Percentiles rank a stretch among this genome's conserved stretches.
phyloP scores from a whole-genome alignment of 345 rosid genomes.

The Eucalyptus pauciflora region DNA sequence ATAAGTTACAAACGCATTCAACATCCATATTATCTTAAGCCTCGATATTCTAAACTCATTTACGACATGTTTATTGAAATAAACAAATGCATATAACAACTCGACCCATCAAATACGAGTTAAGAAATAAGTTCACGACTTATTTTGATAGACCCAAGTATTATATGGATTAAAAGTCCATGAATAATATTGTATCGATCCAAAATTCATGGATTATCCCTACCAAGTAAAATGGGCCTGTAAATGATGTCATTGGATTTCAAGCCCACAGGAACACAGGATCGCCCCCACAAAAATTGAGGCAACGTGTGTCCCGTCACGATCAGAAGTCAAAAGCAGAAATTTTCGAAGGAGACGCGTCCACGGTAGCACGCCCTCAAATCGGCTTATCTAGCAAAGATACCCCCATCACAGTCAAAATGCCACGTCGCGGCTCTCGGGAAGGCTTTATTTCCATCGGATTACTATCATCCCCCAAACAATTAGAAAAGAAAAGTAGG shows the following conservation, averaged over 20 bases:
- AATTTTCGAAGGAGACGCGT: neutral
- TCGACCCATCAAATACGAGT: too few species aligned
- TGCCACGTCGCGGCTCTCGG: neutral
- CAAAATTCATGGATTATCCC: too few species aligned
- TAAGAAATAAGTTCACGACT: neutral
- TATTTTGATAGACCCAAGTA: neutral
- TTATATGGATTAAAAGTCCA: neutral
- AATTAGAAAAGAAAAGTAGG: neutral
- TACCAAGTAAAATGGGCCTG: neutral
- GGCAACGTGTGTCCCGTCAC: neutral
- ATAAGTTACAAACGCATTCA: accelerated
- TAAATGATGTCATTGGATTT: neutral
- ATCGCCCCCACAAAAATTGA: neutral
- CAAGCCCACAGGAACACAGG: neutral
- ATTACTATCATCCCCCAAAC: neutral
- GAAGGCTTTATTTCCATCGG: neutral
- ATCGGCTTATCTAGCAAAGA: neutral
- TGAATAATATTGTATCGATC: too few species aligned
- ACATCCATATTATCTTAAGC: neutral
- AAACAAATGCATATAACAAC: neutral
- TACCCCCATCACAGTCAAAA: neutral
- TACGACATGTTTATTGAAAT: neutral
- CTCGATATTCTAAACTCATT: neutral
- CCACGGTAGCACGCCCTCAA: neutral
- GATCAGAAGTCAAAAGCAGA: neutral